phyloP scores from a whole-genome alignment of 257 asterid species.

The Parsonsia alboflavescens region DNA sequence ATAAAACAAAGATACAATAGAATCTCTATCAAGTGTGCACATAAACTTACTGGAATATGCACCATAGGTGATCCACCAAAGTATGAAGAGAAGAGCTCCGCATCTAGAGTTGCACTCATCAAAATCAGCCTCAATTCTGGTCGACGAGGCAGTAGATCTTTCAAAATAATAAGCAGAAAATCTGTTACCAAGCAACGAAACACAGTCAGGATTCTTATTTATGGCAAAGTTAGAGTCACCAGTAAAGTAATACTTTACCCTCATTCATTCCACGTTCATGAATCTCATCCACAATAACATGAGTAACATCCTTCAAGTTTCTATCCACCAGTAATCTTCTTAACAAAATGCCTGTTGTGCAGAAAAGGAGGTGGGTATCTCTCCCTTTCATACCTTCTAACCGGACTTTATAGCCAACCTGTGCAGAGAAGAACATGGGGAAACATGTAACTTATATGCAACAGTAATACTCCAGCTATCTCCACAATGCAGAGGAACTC shows the following conservation, averaged over 20 bases:
- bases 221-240: background rate
- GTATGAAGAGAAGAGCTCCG: constrained; percentile 85
- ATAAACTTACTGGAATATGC: constrained; percentile 65
- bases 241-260: constrained; percentile 42
- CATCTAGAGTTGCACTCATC: constrained; percentile 99
- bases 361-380: constrained; percentile 92
- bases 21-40: constrained; percentile 1
- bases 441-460: constrained; percentile 7
- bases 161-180: constrained; percentile 82
- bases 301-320: constrained; percentile 82
- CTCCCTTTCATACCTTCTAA: constrained; percentile 92
- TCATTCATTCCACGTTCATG: constrained; percentile 99
- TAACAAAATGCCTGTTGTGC: constrained; percentile 94
- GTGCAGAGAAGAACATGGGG: constrained; percentile 23
- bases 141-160: constrained; percentile 87
- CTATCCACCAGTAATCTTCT: constrained; percentile 79
- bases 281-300: constrained; percentile 90
- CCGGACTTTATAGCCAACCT: constrained; percentile 97
- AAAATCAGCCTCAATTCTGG: constrained; percentile 83
- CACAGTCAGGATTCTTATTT: constrained; percentile 24
- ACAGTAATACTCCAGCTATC: background rate
- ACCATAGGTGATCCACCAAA: constrained; percentile 70
- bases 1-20: background rate
- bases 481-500: constrained; percentile 27
- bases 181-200: constrained; percentile 47